These are phyloP conservation scores for Neurospora sp. DNA, from an alignment of 495 filamentous ascomycete species.

Conservation along the genomic window DNA sequence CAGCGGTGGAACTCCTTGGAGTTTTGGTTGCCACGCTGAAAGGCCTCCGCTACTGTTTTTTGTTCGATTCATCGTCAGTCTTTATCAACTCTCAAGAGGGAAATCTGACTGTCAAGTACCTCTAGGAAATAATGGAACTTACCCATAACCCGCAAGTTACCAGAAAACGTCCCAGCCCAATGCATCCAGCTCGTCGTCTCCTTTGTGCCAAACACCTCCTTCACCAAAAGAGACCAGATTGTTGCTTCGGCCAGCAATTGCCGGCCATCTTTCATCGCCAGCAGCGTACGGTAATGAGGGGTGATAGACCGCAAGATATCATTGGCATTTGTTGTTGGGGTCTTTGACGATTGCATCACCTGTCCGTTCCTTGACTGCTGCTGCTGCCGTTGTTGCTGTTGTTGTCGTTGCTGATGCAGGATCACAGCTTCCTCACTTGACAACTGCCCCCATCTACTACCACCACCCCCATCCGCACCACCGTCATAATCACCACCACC, in stretches of 20 bases:
- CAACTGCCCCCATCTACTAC: neutral
- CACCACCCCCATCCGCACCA: neutral
- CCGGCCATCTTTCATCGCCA: neutral
- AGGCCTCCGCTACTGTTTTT: neutral
- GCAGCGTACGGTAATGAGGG: neutral
- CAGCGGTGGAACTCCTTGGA: neutral
- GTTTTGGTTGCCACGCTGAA: neutral
- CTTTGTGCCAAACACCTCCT: neutral
- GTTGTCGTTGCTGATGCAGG: neutral
- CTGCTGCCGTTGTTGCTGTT: too few species aligned
- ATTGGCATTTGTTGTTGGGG: neutral
- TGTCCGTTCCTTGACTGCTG: neutral
- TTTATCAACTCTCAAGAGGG: too few species aligned
- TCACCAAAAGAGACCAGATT: neutral
- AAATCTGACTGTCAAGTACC: neutral
- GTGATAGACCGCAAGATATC: neutral
- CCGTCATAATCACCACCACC: neutral
- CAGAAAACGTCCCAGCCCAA: neutral
- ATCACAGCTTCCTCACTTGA: neutral
- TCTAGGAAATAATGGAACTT: neutral
- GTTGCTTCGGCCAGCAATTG: neutral
- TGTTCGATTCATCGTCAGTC: neutral
- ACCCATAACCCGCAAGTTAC: neutral
- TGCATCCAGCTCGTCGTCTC: neutral
- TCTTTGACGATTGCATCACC: neutral